Conservation (phyloP, 352 stramenopile genomes). For the Globisporangium yorkense region DNA sequence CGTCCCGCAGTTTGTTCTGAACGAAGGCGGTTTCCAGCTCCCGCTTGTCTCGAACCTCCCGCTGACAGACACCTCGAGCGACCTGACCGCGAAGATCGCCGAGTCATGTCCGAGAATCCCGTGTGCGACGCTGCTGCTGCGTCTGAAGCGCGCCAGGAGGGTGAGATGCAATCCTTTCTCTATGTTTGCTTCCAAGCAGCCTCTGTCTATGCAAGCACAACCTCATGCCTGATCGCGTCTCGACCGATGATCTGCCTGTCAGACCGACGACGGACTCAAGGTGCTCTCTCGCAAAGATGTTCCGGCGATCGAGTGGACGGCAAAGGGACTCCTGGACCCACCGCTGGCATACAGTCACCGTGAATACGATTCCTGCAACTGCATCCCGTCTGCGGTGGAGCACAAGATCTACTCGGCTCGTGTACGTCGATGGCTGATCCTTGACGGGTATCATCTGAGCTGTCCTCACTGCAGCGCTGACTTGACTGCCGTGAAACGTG, state of each 20-base stretch:
- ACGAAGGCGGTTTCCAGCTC: conserved; percentile 74
- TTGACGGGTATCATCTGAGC: not conserved
- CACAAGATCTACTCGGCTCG: conserved; percentile 54
- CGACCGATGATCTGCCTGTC: not conserved
- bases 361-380: conserved; percentile 47
- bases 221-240: not conserved
- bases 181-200: not conserved
- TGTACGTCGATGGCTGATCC: conserved; percentile 15
- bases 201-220: not conserved
- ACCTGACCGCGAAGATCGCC: conserved; percentile 31
- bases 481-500: not conserved
- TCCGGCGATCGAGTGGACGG: conserved; percentile 39
- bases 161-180: conserved; percentile 17
- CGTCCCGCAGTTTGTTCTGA: conserved; percentile 48
- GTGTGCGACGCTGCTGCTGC: conserved; percentile 75
- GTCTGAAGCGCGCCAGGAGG: conserved; percentile 43
- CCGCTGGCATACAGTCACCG: conserved; percentile 39
- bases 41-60: conserved; percentile 49
- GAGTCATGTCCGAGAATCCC: conserved; percentile 45
- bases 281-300: conserved; percentile 51
- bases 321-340: conserved; percentile 34
- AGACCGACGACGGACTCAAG: conserved; percentile 55
- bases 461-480: too few species aligned
- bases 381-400: conserved; percentile 41
- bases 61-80: conserved; percentile 23